phyloP scores from a whole-genome alignment of 495 filamentous ascomycete genomes.

The Penicillium soppii region DNA sequence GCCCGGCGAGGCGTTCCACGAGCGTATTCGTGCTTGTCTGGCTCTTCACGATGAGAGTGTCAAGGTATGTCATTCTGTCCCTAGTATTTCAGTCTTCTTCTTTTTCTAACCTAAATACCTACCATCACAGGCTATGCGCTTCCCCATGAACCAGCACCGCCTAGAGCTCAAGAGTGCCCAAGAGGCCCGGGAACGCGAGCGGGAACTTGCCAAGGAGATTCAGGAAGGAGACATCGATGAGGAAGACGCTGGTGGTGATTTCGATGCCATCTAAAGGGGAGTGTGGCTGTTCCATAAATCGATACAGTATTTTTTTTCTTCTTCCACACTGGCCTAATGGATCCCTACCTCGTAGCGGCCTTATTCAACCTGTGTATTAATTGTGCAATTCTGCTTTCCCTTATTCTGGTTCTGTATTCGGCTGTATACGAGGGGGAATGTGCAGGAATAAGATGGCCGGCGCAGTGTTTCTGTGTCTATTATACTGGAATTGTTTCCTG shows the following conservation, averaged over 20 bases:
- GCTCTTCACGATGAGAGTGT: slow-evolving; percentile 95
- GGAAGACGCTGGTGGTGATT: slow-evolving; percentile 94
- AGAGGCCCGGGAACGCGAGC: slow-evolving; percentile 91
- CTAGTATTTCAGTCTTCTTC: neutral
- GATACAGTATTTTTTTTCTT: slow-evolving; percentile 16
- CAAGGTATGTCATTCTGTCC: slow-evolving; percentile 62
- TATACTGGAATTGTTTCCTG: slow-evolving; percentile 27
- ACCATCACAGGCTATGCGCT: slow-evolving; percentile 79
- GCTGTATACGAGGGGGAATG: slow-evolving; percentile 32
- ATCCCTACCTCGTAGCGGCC: slow-evolving; percentile 19
- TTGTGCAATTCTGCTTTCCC: slow-evolving; percentile 25
- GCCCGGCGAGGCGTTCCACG: slow-evolving; percentile 95
- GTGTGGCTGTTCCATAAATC: slow-evolving; percentile 12
- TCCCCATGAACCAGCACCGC: slow-evolving; percentile 99
- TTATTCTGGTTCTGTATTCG: slow-evolving; percentile 23
- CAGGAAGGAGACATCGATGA: slow-evolving; percentile 97
- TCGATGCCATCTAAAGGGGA: slow-evolving; percentile 82
- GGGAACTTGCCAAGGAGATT: slow-evolving; percentile 98
- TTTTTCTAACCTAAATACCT: slow-evolving; percentile 14
- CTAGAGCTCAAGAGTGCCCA: slow-evolving; percentile 96
- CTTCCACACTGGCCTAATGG: slow-evolving; percentile 16
- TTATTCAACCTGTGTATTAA: slow-evolving; percentile 33
- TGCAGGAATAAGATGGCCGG: slow-evolving; percentile 31
- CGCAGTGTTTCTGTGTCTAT: slow-evolving; percentile 30
- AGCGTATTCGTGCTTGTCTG: slow-evolving; percentile 88